Evolutionary conservation across 371 early-diverging fungal species (phyloP).

Genomic region (Coemansia sp.): DNA sequence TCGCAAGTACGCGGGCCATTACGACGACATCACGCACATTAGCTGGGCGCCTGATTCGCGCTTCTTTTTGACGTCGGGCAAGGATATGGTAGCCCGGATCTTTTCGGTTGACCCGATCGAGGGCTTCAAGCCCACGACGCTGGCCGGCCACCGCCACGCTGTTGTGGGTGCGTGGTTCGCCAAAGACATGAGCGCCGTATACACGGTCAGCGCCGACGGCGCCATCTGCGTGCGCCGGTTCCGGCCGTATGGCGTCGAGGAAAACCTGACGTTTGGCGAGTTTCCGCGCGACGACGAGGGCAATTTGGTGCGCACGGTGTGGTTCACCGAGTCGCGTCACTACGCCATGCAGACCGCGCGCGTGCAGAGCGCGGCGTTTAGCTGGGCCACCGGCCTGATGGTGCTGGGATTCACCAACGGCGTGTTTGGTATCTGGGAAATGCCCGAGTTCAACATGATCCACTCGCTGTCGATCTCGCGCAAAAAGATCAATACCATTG

Average conservation of each 20-base stretch:
- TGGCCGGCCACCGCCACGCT: conserved; percentile 84
- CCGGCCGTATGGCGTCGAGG: conserved; percentile 54
- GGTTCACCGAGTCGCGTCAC: conserved; percentile 40
- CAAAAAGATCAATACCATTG: conserved; percentile 82
- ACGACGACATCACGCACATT: conserved; percentile 81
- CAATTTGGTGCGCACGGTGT: conserved; percentile 18
- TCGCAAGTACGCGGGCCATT: conserved; percentile 78
- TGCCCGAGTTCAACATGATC: conserved; percentile 61
- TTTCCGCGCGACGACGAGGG: conserved; percentile 44
- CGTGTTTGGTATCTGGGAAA: conserved; percentile 95
- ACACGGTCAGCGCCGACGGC: conserved; percentile 88
- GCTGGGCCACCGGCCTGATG: conserved; percentile 69
- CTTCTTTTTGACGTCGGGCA: conserved; percentile 77
- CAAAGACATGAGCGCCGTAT: conserved; percentile 74
- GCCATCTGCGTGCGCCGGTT: conserved; percentile 82
- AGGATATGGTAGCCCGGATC: conserved; percentile 90
- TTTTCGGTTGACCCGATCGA: conserved; percentile 68
- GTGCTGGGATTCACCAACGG: conserved; percentile 91
- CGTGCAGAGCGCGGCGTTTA: conserved; percentile 82
- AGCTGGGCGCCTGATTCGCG: conserved; percentile 85
- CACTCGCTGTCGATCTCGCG: conserved; percentile 81
- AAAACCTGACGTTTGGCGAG: conserved; percentile 51
- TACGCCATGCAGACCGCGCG: conserved; percentile 57
- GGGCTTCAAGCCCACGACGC: conserved; percentile 63
- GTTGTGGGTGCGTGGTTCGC: conserved; percentile 93